Conservation (phyloP, 441 rosid species). For the Corymbia citriodora region DNA sequence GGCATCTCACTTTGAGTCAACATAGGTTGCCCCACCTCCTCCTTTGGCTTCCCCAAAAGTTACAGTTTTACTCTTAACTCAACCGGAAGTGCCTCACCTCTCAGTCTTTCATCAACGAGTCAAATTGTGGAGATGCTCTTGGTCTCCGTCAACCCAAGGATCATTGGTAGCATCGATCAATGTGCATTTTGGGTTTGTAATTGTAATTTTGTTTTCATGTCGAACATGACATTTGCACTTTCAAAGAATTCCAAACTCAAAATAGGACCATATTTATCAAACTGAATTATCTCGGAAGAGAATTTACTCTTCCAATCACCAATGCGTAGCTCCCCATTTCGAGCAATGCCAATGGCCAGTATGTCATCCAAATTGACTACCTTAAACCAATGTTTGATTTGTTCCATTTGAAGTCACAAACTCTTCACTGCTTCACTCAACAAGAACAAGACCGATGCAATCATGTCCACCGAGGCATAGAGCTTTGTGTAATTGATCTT, state of each 20-base stretch:
- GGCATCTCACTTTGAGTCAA: neutral
- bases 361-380: neutral
- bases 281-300: neutral
- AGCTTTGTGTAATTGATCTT: neutral
- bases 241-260: neutral
- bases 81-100: accelerated
- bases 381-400: neutral
- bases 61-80: neutral
- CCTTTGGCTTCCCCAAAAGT: neutral
- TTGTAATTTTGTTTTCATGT: no score
- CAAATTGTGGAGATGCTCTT: accelerated
- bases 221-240: accelerated
- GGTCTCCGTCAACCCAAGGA: neutral
- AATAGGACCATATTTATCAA: no score
- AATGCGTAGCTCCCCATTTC: accelerated
- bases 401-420: neutral
- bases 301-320: neutral
- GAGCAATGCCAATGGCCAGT: neutral
- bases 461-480: neutral
- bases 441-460: neutral
- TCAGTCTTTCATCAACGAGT: neutral
- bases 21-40: neutral
- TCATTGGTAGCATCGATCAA: neutral
- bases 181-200: neutral
- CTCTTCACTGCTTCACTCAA: neutral